A percentile compares a stretch with the other conserved stretches of the same genome.
These are phyloP conservation scores for Gossypium trilobum DNA, from an alignment of 441 rosid species.

Conservation along the genomic window DNA sequence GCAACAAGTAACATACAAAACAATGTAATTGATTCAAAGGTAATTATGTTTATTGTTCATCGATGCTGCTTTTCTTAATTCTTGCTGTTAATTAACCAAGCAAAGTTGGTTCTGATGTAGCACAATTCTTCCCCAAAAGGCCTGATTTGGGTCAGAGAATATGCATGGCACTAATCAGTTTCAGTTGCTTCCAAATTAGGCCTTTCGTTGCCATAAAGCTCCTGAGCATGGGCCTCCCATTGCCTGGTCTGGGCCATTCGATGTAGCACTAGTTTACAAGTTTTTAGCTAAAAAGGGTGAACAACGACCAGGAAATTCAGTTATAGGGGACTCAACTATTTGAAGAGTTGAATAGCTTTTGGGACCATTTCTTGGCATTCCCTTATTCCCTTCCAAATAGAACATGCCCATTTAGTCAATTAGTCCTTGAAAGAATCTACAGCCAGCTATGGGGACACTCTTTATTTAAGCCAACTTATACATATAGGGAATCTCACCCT, in stretches of 20 bases:
- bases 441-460: slow-evolving; percentile 2
- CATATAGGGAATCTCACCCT: neutral
- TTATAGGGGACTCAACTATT: neutral
- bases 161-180: neutral
- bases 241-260: neutral
- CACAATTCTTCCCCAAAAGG: neutral
- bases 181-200: neutral
- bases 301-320: neutral
- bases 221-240: neutral
- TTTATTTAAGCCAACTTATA: neutral
- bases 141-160: neutral
- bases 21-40: neutral
- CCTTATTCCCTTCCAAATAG: neutral
- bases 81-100: neutral
- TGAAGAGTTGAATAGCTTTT: neutral
- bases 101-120: neutral
- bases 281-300: neutral
- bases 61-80: neutral
- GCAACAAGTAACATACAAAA: neutral
- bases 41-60: slow-evolving; percentile 4
- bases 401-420: neutral
- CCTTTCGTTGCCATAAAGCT: neutral
- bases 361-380: neutral
- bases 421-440: neutral
- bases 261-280: neutral